Percentiles rank a stretch among this genome's conserved stretches.
Conservation (phyloP, 1,284 basidiomycete species). For the Puccinia polysora region DNA sequence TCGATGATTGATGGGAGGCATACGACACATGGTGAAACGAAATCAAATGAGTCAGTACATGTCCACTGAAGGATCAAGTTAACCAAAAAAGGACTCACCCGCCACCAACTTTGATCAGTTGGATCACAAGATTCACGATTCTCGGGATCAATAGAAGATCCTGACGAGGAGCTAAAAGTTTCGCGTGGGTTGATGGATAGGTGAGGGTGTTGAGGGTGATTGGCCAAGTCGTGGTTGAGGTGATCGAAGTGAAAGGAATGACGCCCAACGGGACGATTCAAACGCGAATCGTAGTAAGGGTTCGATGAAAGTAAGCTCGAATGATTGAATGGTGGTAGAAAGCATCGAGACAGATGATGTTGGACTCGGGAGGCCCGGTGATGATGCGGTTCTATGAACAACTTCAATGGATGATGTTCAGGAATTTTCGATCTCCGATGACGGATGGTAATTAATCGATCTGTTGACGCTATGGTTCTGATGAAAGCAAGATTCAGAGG, state of each 20-base stretch:
- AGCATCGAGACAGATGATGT: not conserved
- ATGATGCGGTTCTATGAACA: not conserved
- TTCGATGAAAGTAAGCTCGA: not conserved
- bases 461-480: too few species aligned
- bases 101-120: conserved; percentile 11
- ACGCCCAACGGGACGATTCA: too few species aligned
- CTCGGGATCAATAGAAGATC: not conserved
- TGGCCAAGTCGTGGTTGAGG: not conserved
- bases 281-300: too few species aligned
- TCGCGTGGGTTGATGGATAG: not conserved
- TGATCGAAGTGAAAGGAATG: conserved; percentile 11
- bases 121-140: not conserved
- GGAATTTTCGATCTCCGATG: not conserved
- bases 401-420: conserved; percentile 16
- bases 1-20: not conserved
- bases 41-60: too few species aligned
- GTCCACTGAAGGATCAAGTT: not conserved
- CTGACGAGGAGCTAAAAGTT: not conserved
- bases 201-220: not conserved
- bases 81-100: conserved; percentile 2
- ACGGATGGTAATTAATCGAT: not conserved
- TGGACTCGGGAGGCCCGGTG: not conserved
- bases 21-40: too few species aligned
- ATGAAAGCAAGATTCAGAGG: too few species aligned
- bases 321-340: not conserved